Evolutionary conservation across 495 filamentous ascomycete species (phyloP), one percentile per base, ranked within the genome.

Genomic region (Pseudoneurospora amorphoporcata): DNA sequence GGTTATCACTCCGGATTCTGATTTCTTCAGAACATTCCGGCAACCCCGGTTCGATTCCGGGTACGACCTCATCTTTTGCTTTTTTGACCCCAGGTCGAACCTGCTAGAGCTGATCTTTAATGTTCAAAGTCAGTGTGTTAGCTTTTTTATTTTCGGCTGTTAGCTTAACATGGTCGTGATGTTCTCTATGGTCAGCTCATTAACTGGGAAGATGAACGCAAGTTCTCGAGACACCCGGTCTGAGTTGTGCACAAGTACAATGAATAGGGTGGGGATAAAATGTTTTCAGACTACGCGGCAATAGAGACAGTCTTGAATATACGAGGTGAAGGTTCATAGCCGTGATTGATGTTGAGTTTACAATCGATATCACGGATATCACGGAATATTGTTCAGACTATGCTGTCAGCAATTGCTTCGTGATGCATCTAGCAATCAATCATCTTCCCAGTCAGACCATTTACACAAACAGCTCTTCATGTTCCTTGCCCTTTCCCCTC

Each of bases 31-130:
- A 61, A 61, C 53, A 35, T 77, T 78, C 75, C 72, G 77, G 77
- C 32, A 73, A 79, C 77, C 77, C 77, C 76, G 76, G 76, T 79
- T 79, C 76, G 77, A 79, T 76, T 77, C 77, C 76, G 77, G 77
- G 77, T 77, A 79, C 74, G 77, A 77, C 77, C 77, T 79, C 12
- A 32, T 32, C 12, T 61, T 37, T 35, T 65, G 29, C 14, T 37
- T 58, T 35, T 65, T 65, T 65, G 29, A 16, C 12, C 4, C 47
- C 4, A 65, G 8, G 1, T 17, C 14, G 3, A 8, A 4, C 7
- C 3, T 65, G 53, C 7, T 65, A 2, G 23, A 35, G 14, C 1
- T 65, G 2, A 65, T 65, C 29, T 0, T 17, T 2, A 4, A 17
- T 65, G 29, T 8, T 29, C 14, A 16, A 17, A 6, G 8, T 16